Evolutionary conservation across 164 flowering plant species (phyloP), one percentile per base, ranked within the genome.

Genomic region (Dillenia suffruticosa): DNA sequence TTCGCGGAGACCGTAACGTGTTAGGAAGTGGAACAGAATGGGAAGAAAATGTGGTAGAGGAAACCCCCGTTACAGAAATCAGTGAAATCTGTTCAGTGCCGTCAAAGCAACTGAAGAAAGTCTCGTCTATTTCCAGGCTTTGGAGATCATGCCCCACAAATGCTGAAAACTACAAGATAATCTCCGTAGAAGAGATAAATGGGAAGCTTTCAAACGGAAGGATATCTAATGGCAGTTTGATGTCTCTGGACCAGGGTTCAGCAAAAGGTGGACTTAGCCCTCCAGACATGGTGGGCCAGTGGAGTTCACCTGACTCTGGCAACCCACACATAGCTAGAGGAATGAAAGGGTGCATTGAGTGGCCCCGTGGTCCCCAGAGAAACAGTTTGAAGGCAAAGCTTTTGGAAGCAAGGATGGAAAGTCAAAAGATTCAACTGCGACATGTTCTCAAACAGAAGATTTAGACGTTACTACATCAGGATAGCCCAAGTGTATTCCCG

Each of bases 381-480:
- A 70, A 69, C 45, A 86, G 95, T 61, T 77, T 94, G 81, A 94
- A 94, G 74, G 72, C 92, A 7, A 89, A 83, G 77, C 86, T 90
- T 40, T 51, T 86, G 72, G 96, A 91, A 65, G 99, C 99, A 44
- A 87, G 95, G 76, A 75, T 80, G 78, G 93, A 82, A 58, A 84
- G 85, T 67, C 96, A 91, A 68, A 94, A 89, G 71, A 66, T 89
- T 55, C 99, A 91, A 74, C 50, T 94, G 75, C 91, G 95, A 15
- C 99, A 94, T 50, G 97, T 86, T 55, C 89, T 94, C 53, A 91
- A 89, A 69, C 99, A 91, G 79, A 88, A 94, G 85, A 84, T 84
- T n/a, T 94, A 76, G 67, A 53, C 14, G 44, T 15, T 9, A 14
- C 4, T 10, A 61, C 44, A 2, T 44, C 11, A 8, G 12, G 26